These are phyloP conservation scores for Phyllostachys edulis DNA, from an alignment of 176 grass and related monocot species.

Conservation along the genomic window DNA sequence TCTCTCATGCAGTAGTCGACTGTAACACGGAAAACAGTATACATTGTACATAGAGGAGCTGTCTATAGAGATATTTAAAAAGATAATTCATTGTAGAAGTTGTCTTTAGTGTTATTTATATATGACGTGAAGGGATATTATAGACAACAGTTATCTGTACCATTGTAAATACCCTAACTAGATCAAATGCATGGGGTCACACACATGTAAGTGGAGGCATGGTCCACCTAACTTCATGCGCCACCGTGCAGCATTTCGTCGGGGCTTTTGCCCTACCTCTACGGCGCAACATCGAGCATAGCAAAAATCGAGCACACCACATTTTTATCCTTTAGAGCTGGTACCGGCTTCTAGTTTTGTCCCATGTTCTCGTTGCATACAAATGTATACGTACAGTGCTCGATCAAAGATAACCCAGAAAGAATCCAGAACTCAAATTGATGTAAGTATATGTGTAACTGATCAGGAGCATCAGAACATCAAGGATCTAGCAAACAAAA, in stretches of 20 bases:
- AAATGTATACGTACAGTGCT: neutral
- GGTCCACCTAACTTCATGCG: constrained; percentile 25
- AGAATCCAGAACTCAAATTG: constrained; percentile 7
- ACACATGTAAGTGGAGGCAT: neutral
- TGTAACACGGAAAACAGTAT: no score
- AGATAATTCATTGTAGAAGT: no score
- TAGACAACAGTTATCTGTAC: no score
- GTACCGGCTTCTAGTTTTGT: constrained; percentile 41
- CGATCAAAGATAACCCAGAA: neutral
- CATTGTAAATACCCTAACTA: no score
- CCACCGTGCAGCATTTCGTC: constrained; percentile 16
- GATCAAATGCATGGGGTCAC: neutral
- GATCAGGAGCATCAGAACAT: neutral
- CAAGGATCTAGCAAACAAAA: neutral
- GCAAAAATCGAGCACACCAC: neutral
- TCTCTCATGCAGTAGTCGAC: no score
- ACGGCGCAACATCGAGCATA: neutral
- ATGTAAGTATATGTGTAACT: neutral
- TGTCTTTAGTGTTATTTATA: no score
- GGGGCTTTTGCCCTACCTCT: constrained; percentile 13
- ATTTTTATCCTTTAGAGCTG: neutral
- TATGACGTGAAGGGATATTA: no score
- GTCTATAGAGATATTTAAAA: no score
- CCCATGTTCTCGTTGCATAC: constrained; percentile 21
- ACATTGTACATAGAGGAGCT: no score